Evolutionary conservation across 169 alveolate genomes (phyloP), one percentile per base, ranked within the genome.

Genomic region (Plasmodium adleri): DNA sequence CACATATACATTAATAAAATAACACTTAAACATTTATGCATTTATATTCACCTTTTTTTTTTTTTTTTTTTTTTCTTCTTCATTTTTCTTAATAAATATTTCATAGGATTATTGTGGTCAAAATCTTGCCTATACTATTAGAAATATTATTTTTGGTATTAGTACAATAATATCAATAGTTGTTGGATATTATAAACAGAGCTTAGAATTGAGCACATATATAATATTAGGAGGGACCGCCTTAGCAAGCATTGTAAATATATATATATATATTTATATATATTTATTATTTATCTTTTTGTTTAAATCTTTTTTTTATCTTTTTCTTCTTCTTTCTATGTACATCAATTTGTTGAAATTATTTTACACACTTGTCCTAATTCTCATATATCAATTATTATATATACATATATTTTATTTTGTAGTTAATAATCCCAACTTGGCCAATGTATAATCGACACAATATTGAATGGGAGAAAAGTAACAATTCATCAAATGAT

Each of bases 361-460:
- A 8, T 4, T 32, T 32, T 32, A 32, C 45, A 32, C 45, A 32
- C 45, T 32, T 32, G 8, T 32, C 8, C 45, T 0, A 3, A 32
- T 32, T 4, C 8, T 32, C 45, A 32, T 32, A 4, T 32, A 32
- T 32, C 45, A 32, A 5, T 32, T 32, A 32, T 32, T 32, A 32
- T 32, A 32, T 32, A 5, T 32, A 32, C 45, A 32, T 32, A 5
- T 56, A 24, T 74, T 22, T 22, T 50, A 28, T 43, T 58, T 56
- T 54, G 43, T 39, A 80, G 90, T 60, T 80, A 22, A 22, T 80
- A 26, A 8, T 80, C 15, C 90, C 90, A 20, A 80, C 90, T 12
- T 80, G 90, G 90, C 90, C 90, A n/a, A 68, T 80, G 47, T 80
- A 80, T 67, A 68, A 80, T 47, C 67, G 56, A 32, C 8, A 80